A percentile compares a stretch with the other conserved stretches of the same genome.
These are phyloP conservation scores for Rhododendron griersonianum DNA, from an alignment of 148 eudicot species.

Conservation along the genomic window DNA sequence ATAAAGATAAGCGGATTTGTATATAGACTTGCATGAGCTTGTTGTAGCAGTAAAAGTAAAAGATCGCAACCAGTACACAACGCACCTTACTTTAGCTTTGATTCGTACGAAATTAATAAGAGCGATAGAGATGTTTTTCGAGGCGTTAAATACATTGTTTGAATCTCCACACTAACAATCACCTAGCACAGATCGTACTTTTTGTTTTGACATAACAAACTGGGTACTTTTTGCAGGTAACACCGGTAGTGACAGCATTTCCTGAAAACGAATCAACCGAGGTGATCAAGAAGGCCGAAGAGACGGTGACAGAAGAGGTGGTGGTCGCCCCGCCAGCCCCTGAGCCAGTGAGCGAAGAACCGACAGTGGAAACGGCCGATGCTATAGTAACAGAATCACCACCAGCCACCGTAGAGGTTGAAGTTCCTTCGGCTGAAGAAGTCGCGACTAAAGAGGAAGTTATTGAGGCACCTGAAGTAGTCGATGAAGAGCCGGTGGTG, in stretches of 20 bases:
- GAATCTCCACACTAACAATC: neutral
- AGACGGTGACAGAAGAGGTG: constrained; percentile 13
- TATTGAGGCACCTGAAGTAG: constrained; percentile 18
- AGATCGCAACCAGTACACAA: neutral
- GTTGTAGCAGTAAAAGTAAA: neutral
- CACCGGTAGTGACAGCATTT: constrained; percentile 18
- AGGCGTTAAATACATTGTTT: neutral
- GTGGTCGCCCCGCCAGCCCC: constrained; percentile 5
- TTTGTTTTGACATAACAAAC: neutral
- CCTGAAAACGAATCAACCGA: constrained; percentile 24
- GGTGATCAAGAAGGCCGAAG: constrained; percentile 17
- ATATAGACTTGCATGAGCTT: neutral
- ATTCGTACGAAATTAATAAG: neutral
- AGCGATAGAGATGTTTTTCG: neutral
- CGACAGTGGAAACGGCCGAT: neutral
- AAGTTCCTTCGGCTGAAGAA: constrained; percentile 17
- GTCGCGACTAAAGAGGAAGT: constrained; percentile 13
- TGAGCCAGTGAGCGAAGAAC: constrained; percentile 14
- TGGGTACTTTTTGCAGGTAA: constrained; percentile 22
- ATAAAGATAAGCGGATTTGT: neutral
- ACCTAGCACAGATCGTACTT: neutral
- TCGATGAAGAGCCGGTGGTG: constrained; percentile 18
- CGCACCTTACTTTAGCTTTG: neutral
- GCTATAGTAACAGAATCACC: constrained; percentile 13
- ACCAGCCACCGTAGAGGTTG: constrained; percentile 9